Evolutionary conservation across 257 asterid genomes (phyloP).

Genomic region (Rauvolfia tetraphylla): DNA sequence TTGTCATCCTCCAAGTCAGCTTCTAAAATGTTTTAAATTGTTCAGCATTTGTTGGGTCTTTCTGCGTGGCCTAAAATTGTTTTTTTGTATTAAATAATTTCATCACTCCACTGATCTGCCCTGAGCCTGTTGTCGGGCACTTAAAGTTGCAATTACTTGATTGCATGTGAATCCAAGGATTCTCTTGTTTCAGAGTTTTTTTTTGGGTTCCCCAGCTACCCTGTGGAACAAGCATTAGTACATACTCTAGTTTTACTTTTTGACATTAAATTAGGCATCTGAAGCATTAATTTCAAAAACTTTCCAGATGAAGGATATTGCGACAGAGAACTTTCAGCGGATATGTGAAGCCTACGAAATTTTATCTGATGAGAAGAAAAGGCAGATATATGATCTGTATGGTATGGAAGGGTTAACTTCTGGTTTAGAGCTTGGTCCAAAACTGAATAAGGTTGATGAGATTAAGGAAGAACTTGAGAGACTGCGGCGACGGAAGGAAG

Average conservation of each 20-base stretch:
- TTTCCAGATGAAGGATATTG: slow-evolving; percentile 87
- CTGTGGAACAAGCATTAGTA: background rate
- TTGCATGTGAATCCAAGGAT: slow-evolving; percentile 2
- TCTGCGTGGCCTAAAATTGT: background rate
- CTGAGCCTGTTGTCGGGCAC: background rate
- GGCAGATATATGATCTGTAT: slow-evolving; percentile 83
- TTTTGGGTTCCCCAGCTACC: background rate
- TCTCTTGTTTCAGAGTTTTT: slow-evolving; percentile 6
- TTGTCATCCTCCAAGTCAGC: background rate
- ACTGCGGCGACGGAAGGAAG: slow-evolving; percentile 63
- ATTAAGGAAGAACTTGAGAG: slow-evolving; percentile 94
- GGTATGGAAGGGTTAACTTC: slow-evolving; percentile 96
- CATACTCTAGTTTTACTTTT: background rate
- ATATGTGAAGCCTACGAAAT: slow-evolving; percentile 96
- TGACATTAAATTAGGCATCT: background rate
- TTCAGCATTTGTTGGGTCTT: background rate
- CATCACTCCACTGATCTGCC: background rate
- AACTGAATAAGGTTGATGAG: slow-evolving; percentile 72
- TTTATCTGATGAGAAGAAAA: slow-evolving; percentile 67
- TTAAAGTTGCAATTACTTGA: background rate
- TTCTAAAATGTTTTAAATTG: background rate
- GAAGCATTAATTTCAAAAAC: background rate
- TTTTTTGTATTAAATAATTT: no score
- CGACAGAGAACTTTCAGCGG: slow-evolving; percentile 95
- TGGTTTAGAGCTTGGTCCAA: slow-evolving; percentile 92